Evolutionary conservation across 306 rosid genomes (phyloP).

Genomic region (Inga laurina): DNA sequence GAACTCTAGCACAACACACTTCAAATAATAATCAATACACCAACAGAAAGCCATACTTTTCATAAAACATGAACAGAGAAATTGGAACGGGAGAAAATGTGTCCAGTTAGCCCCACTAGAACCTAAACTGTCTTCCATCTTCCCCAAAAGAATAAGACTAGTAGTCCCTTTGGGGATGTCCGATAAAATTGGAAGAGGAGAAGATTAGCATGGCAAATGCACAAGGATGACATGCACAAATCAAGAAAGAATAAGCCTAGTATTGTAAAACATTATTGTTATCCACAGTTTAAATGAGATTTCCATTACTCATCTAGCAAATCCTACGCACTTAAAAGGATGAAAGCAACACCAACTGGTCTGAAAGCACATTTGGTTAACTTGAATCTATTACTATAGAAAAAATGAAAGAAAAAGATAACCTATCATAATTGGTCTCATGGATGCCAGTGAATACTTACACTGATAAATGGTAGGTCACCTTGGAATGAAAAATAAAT

Average conservation of each 20-base stretch:
- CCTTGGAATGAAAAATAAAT: not conserved
- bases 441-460: not conserved
- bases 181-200: too few species aligned
- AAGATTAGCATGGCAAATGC: too few species aligned
- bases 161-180: not conserved
- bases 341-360: not conserved
- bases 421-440: not conserved
- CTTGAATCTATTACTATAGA: not conserved
- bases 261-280: not conserved
- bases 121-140: not conserved
- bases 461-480: not conserved
- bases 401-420: not conserved
- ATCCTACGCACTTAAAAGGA: not conserved
- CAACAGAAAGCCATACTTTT: not conserved
- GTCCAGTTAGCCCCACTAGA: not conserved
- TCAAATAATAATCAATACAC: not conserved
- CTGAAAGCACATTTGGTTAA: not conserved
- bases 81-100: not conserved
- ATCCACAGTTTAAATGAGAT: not conserved
- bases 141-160: not conserved
- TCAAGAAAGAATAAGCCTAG: not conserved
- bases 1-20: not conserved
- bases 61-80: not conserved
- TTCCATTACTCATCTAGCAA: not conserved
- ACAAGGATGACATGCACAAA: too few species aligned